Evolutionary conservation across 805 yeast genomes (phyloP).

Genomic region (Candida hungchunana): DNA sequence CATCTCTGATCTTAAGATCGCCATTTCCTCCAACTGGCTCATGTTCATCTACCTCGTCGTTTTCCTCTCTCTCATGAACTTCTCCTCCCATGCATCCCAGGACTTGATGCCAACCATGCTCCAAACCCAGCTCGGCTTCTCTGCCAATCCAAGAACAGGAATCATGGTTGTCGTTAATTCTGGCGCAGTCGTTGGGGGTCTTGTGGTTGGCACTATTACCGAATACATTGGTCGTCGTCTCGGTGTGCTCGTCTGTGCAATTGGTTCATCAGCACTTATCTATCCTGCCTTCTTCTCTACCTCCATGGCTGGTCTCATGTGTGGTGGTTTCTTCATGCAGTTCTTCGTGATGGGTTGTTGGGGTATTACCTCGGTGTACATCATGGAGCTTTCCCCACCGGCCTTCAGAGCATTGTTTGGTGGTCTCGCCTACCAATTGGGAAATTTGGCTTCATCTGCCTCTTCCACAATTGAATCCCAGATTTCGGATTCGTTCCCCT

Average conservation of each 20-base stretch:
- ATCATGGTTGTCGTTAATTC: slow-evolving; percentile 59
- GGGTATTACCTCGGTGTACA: slow-evolving; percentile 67
- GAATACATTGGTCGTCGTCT: slow-evolving; percentile 59
- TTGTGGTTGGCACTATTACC: slow-evolving; percentile 52
- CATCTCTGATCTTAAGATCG: slow-evolving; percentile 30
- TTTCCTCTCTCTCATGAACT: slow-evolving; percentile 66
- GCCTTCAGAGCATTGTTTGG: slow-evolving; percentile 57
- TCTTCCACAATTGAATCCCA: slow-evolving; percentile 64
- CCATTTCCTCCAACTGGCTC: slow-evolving; percentile 54
- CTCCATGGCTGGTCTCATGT: slow-evolving; percentile 38
- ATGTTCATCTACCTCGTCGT: slow-evolving; percentile 52
- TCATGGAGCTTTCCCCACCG: slow-evolving; percentile 63
- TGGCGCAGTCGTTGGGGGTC: slow-evolving; percentile 67
- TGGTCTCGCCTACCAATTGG: slow-evolving; percentile 48
- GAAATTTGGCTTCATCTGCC: slow-evolving; percentile 35
- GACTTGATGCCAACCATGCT: slow-evolving; percentile 67
- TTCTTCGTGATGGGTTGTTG: slow-evolving; percentile 69
- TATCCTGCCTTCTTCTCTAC: slow-evolving; percentile 52
- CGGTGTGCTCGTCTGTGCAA: slow-evolving; percentile 45
- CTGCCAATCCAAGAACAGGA: slow-evolving; percentile 47
- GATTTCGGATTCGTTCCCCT: slow-evolving; percentile 22
- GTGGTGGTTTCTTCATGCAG: slow-evolving; percentile 63
- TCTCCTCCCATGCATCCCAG: slow-evolving; percentile 71
- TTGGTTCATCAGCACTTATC: slow-evolving; percentile 54
- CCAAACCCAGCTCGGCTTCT: slow-evolving; percentile 44